Evolutionary conservation across 768 basidiomycete species (phyloP), one percentile per base, ranked within the genome.

Genomic region (Sporobolomyces roseus): DNA sequence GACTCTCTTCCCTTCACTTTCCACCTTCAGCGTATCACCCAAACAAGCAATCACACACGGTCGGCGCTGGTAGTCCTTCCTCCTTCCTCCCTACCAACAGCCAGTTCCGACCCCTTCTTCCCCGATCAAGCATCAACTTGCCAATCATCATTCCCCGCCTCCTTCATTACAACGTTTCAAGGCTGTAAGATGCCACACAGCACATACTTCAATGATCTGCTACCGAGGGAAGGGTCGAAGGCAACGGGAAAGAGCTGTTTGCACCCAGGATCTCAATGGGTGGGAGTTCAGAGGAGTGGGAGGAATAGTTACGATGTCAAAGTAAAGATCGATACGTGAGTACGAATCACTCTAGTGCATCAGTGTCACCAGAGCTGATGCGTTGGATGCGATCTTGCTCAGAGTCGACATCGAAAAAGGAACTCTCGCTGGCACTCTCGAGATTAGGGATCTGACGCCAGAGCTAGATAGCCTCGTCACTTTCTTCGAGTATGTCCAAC

Each of bases 271-370:
- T 88, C 91, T 46, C 83, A 84, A 21, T 98, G 93, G 78, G 83
- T 86, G 67, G 94, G 94, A 4, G 92, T 90, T 0, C 94, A 98
- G 80, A 91, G 92, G 81, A 90, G 88, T 71, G 94, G 93, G 4
- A 84, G 91, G 74, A 93, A 89, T 77, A 89, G 88, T 76, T 97
- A 97, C 82, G 91, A 94, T 70, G 94, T 97, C 48, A 88, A 86
- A 75, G 91, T 98, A 64, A 88, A 88, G 64, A 89, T 98, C 61
- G 67, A 69, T 41, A 54, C 50, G 68, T 68, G 30, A 43, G 65
- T 32, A n/a, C 10, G n/a, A 41, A n/a, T 41, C 50, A 85, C 49
- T 19, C 38, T 19, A 13, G 12, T 41, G 41, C 29, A 21, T 49
- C 25, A 41, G 38, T 9, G 10, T 41, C 9, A 17, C 9, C 10